Evolutionary conservation across 352 stramenopile species (phyloP).

Genomic region (Globisporangium canariense): DNA sequence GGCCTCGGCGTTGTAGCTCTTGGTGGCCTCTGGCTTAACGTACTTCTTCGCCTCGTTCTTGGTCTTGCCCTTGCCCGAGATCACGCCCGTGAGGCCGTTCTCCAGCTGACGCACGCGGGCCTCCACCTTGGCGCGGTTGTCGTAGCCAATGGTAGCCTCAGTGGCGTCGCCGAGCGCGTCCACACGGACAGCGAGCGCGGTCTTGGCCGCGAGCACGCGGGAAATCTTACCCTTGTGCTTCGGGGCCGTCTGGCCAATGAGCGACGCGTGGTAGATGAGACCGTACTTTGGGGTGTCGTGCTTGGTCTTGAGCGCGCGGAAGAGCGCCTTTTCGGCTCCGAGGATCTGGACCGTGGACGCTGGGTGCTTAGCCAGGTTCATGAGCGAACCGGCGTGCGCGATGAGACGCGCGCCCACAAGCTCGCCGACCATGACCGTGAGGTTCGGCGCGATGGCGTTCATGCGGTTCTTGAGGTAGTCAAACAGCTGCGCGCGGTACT

Average conservation of each 20-base stretch:
- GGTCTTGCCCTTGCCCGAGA: constrained; percentile 87
- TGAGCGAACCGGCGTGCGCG: constrained; percentile 97
- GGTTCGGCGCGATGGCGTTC: constrained; percentile 99
- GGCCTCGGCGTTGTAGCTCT: constrained; percentile 92
- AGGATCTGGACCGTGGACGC: constrained; percentile 99
- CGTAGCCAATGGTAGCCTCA: constrained; percentile 94
- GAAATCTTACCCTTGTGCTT: constrained; percentile 99
- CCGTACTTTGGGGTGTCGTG: constrained; percentile 99
- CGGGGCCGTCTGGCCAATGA: constrained; percentile 98
- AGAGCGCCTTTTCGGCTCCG: constrained; percentile 99
- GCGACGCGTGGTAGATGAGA: constrained; percentile 99
- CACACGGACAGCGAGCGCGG: constrained; percentile 97
- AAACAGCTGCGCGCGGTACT: constrained; percentile 96
- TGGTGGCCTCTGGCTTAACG: constrained; percentile 70
- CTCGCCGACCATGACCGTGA: constrained; percentile 99
- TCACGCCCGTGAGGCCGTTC: constrained; percentile 85
- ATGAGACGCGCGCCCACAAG: constrained; percentile 98
- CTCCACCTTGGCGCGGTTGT: constrained; percentile 98
- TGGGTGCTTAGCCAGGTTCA: constrained; percentile 99
- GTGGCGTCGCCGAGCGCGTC: constrained; percentile 97
- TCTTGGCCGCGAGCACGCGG: constrained; percentile 98
- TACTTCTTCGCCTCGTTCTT: constrained; percentile 92
- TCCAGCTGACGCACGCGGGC: constrained; percentile 97
- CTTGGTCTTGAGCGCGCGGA: constrained; percentile 99
- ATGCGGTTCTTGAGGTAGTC: constrained; percentile 99